These are phyloP conservation scores for Alliaria petiolata DNA, from an alignment of 345 rosid genomes.

Conservation along the genomic window DNA sequence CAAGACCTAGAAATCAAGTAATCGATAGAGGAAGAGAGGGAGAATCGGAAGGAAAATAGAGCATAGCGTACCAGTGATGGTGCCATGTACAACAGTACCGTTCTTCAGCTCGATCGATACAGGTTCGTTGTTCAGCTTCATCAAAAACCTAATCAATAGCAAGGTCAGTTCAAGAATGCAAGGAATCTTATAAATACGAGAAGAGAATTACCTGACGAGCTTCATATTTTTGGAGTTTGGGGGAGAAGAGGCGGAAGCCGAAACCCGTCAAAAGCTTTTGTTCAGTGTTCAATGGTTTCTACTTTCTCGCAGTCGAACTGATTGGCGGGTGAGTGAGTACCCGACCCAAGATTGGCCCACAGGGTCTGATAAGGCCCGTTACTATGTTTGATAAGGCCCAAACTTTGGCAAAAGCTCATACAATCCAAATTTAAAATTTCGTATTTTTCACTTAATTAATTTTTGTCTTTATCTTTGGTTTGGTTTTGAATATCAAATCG, in stretches of 20 bases:
- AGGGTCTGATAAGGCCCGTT: background rate
- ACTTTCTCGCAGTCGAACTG: background rate
- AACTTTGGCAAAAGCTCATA: too few species aligned
- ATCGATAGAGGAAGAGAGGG: background rate
- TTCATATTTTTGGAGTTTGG: conserved; percentile 21
- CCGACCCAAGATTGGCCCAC: background rate
- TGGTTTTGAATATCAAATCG: too few species aligned
- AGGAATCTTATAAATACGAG: background rate
- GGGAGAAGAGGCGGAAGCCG: background rate
- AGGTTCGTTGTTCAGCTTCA: conserved; percentile 94
- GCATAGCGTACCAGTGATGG: conserved; percentile 65
- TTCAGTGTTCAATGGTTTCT: background rate
- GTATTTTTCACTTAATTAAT: too few species aligned
- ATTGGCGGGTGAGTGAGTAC: background rate
- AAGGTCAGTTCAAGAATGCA: background rate
- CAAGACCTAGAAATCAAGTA: conserved; percentile 1
- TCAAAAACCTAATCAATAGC: conserved; percentile 60
- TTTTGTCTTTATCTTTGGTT: too few species aligned
- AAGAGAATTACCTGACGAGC: conserved; percentile 41
- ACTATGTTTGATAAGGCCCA: too few species aligned
- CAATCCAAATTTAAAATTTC: too few species aligned
- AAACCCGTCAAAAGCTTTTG: background rate
- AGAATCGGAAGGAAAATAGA: background rate
- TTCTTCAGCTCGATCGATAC: conserved; percentile 95
- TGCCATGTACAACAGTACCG: conserved; percentile 86